Conservation (phyloP, 768 basidiomycete genomes). For the Infundibulicybe gibba region DNA sequence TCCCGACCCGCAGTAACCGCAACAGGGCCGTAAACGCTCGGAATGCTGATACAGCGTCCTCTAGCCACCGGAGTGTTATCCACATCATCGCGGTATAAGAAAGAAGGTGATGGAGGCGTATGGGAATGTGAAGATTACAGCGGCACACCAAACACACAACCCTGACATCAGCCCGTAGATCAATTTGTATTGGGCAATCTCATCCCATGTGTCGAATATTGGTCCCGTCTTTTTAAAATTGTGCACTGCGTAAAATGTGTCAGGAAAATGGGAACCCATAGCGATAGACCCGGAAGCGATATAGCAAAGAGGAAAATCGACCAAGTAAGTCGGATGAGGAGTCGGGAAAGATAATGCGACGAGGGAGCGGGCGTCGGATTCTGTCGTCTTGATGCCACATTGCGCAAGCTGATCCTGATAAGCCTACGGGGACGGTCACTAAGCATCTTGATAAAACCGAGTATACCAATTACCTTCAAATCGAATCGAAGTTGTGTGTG, state of each 20-base stretch:
- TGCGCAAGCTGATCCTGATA: conserved; percentile 72
- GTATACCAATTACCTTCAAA: conserved; percentile 47
- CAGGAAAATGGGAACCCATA: conserved; percentile 79
- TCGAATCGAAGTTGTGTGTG: conserved; percentile 38
- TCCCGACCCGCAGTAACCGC: conserved; percentile 62
- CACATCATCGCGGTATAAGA: conserved; percentile 75
- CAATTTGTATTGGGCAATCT: conserved; percentile 88
- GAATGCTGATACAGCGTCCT: conserved; percentile 77
- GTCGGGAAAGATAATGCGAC: conserved; percentile 54
- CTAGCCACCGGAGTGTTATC: conserved; percentile 86
- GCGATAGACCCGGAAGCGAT: conserved; percentile 71
- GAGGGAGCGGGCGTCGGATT: conserved; percentile 60
- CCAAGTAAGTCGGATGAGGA: conserved; percentile 65
- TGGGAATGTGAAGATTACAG: conserved; percentile 58
- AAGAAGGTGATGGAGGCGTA: conserved; percentile 53
- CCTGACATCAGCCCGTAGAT: conserved; percentile 79
- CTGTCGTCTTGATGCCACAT: conserved; percentile 85
- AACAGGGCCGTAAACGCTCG: conserved; percentile 66
- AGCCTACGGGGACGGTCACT: conserved; percentile 31
- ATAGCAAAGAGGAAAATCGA: conserved; percentile 56
- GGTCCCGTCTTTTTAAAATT: conserved; percentile 82
- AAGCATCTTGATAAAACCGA: background rate
- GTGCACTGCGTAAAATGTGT: conserved; percentile 69
- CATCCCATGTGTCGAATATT: conserved; percentile 84
- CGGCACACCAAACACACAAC: conserved; percentile 56